Evolutionary conservation across 1,284 basidiomycete species (phyloP), one percentile per base, ranked within the genome.

Genomic region (Phlebopus sp.): DNA sequence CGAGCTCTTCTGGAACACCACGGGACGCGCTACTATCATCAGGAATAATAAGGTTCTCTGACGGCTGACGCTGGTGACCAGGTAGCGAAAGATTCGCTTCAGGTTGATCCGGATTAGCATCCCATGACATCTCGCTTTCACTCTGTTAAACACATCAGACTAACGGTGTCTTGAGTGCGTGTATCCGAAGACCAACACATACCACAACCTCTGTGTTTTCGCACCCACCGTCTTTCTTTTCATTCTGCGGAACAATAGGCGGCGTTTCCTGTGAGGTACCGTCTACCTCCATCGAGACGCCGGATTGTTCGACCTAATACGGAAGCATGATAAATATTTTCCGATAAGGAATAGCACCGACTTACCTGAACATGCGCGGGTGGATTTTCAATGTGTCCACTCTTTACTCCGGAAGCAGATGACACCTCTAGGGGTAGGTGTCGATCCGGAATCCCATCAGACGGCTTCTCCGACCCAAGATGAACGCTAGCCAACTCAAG

Each of bases 401-500:
- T 14, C 21, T 32, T 19, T 18, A 13, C 10, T 31, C 9, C 7
- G 27, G 17, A 18, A 13, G 14, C 11, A 6, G 27, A 27, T 8
- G 5, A 15, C 21, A 9, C 44, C 23, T 38, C 29, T 8, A 14
- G 6, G 1, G 8, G 17, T 11, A 23, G 14, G 18, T 18, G 15
- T 11, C 13, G 21, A 21, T 1, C 3, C 4, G 27, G 10, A n/a
- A 13, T 35, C 13, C 19, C 18, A 27, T 25, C 23, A n/a, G 13
- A 31, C 34, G 29, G 29, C 25, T 37, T 36, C 13, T 30, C 18
- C 27, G 46, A 46, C 13, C 47, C 56, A 19, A 60, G 44, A 36
- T 62, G 59, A 18, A 62, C 59, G 13, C 61, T 63, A 29, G 51
- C 63, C 18, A 62, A 52, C 11, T 58, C 54, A 41, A 65, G 46